Base-by-base conservation (phyloP, 768 basidiomycete species). In the Terana coerulea region DNA sequence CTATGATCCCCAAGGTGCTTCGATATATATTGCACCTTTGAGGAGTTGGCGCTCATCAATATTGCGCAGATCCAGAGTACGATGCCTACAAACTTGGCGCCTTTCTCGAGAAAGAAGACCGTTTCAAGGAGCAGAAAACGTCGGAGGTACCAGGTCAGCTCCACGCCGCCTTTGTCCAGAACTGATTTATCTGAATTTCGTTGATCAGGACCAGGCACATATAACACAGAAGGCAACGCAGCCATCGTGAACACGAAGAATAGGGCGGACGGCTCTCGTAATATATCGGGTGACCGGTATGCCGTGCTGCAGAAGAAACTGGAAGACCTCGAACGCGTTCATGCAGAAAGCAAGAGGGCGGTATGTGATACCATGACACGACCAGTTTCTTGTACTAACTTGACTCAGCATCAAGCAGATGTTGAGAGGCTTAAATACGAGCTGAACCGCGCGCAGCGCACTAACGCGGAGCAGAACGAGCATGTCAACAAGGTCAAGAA, bases 401-500 rank as follows among this genome's bases (percentile, higher is more conserved):
- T 35, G 19, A 19, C 8, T 26, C 53, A 89, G 88, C 80, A 86
- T 61, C 76, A 76, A 60, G 66, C 67, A 2, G 82, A 87, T 54
- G 55, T 79, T n/a, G 83, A 85, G 35, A 74, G 74, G 15, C 68
- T 81, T 50, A 85, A 79, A 55, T 66, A 72, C 14, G 86, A 88
- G 42, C 71, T 84, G 22, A 65, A 70, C 1, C 74, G 74, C 24
- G 67, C 65, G 30, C 80, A 77, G 47, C 81, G 76, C 55, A 58
- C 64, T 0, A 71, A 69, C 29, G 39, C 67, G 0, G 87, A 88
- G 29, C 74, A 79, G 11, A 49, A 67, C 8, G 82, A 83, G 3
- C 76, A 75, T 6, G 51, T 73, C 3, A 81, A 86, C 35, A 86
- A 81, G 59, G 72, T 83, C 51, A 84, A 77, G 72, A 85, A 79